Conservation (phyloP, 2,329 filamentous ascomycete species). For the Emergomyces orientalis region DNA sequence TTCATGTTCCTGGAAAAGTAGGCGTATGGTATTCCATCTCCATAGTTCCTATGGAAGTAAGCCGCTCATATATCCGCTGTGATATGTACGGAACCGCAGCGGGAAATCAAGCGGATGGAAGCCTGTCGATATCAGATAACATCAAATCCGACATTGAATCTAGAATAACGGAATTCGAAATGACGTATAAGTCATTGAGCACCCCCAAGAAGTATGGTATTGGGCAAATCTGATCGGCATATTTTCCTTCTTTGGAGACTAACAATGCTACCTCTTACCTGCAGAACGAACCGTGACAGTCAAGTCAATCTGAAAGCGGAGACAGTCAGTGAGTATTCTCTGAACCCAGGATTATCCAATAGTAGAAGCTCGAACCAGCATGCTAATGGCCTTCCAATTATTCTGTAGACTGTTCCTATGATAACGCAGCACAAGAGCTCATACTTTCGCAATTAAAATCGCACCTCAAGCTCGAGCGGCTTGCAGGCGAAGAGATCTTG, state of each 20-base stretch:
- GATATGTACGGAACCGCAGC: conserved; percentile 20
- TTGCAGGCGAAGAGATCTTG: conserved; percentile 11
- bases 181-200: background rate
- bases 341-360: background rate
- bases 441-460: conserved; percentile 13
- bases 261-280: background rate
- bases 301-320: background rate
- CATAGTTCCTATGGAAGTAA: conserved; percentile 22
- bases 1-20: conserved; percentile 18
- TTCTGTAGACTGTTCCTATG: background rate
- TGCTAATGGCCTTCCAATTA: background rate
- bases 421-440: conserved; percentile 9
- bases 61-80: conserved; percentile 23
- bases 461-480: conserved; percentile 14
- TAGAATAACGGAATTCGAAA: background rate
- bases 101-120: background rate
- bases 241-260: background rate
- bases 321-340: background rate
- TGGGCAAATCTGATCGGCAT: background rate
- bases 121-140: background rate
- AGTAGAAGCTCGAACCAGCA: background rate
- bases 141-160: background rate
- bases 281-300: background rate
- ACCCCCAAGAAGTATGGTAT: background rate
- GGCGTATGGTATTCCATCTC: conserved; percentile 20